Evolutionary conservation across 1,284 basidiomycete species (phyloP).

Genomic region (Ceratobasidium sp.): DNA sequence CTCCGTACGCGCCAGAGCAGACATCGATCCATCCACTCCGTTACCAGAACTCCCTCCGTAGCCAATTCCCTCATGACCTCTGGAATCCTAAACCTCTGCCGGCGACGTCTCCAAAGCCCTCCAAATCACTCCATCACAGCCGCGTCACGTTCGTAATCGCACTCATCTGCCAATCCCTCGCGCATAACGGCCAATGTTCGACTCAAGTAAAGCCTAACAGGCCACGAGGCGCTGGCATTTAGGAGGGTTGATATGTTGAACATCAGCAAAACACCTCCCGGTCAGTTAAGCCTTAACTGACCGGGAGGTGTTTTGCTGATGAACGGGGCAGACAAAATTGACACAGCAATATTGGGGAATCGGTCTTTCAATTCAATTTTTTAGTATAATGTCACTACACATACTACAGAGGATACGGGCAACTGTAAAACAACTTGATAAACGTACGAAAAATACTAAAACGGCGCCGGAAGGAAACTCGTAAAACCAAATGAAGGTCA

Average conservation of each 20-base stretch:
- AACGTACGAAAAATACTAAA: too few relatives aligned
- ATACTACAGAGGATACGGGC: too few relatives aligned
- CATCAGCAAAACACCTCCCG: too few relatives aligned
- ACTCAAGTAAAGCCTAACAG: constrained; percentile 90
- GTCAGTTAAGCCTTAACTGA: too few relatives aligned
- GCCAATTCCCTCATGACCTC: constrained; percentile 83
- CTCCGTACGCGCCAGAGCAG: too few relatives aligned
- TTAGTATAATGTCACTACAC: too few relatives aligned
- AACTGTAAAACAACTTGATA: too few relatives aligned
- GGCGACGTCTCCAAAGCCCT: constrained; percentile 65
- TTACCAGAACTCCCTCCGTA: constrained; percentile 87
- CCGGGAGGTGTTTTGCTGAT: too few relatives aligned
- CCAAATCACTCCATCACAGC: constrained; percentile 77
- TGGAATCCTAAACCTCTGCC: constrained; percentile 84
- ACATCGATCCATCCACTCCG: constrained; percentile 89
- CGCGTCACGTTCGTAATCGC: constrained; percentile 92
- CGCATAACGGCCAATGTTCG: constrained; percentile 91
- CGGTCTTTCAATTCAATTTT: constrained; percentile 98
- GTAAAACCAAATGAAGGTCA: too few relatives aligned
- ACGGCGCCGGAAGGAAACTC: too few relatives aligned
- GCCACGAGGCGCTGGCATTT: constrained; percentile 83
- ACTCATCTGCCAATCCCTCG: constrained; percentile 94
- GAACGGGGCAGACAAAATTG: constrained; percentile 92
- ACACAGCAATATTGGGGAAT: constrained; percentile 91
- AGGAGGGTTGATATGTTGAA: constrained; percentile 88